Percentiles rank a stretch among this genome's conserved stretches.
phyloP scores from a whole-genome alignment of 305 asterid species.

The Rubia tinctorum region DNA sequence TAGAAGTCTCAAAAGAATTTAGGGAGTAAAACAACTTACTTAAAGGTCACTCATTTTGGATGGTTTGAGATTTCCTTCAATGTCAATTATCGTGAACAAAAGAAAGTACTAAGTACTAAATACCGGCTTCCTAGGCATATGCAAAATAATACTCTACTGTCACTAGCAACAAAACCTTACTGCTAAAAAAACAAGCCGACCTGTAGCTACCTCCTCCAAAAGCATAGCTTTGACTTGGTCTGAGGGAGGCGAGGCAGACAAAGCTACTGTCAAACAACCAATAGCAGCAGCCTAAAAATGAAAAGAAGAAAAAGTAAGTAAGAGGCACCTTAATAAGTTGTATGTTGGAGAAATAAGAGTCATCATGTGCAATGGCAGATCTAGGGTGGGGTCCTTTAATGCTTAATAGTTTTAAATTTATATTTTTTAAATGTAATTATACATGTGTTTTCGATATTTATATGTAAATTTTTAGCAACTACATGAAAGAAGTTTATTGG shows the following conservation, averaged over 20 bases:
- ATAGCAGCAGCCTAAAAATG: slow-evolving; percentile 66
- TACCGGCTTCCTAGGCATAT: neutral
- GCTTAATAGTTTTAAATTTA: too few species aligned
- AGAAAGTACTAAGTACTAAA: neutral
- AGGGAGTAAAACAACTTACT: neutral
- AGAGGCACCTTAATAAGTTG: neutral
- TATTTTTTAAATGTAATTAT: too few species aligned
- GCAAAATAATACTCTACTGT: neutral
- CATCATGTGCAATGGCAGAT: too few species aligned
- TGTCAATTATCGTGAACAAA: too few species aligned
- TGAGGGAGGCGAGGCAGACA: slow-evolving; percentile 76
- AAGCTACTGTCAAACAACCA: slow-evolving; percentile 69
- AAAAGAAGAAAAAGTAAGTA: slow-evolving; percentile 12
- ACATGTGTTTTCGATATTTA: too few species aligned
- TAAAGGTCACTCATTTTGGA: neutral
- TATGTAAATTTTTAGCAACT: too few species aligned
- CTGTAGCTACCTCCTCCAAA: slow-evolving; percentile 59
- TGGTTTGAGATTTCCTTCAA: neutral
- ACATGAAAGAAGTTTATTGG: too few species aligned
- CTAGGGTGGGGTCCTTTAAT: too few species aligned
- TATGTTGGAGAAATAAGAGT: too few species aligned
- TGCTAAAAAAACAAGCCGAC: slow-evolving; percentile 34
- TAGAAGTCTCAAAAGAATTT: neutral
- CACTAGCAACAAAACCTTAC: slow-evolving; percentile 8
- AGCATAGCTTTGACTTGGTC: slow-evolving; percentile 57